These are phyloP conservation scores for Colletotrichum lindemuthianum DNA, from an alignment of 2,329 filamentous ascomycete genomes.

Conservation along the genomic window DNA sequence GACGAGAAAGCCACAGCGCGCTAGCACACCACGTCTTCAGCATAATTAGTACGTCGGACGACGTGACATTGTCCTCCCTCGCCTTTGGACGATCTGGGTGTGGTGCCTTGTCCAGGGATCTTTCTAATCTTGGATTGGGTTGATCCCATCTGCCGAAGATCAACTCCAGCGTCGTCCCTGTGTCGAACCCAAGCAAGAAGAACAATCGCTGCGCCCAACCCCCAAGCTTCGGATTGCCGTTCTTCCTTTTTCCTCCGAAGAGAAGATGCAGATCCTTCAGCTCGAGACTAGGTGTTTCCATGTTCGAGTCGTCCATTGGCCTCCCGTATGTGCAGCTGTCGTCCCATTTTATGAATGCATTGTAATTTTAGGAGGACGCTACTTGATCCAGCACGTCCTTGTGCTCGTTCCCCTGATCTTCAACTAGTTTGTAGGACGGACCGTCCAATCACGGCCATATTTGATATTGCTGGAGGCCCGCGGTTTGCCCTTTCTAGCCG, in stretches of 20 bases:
- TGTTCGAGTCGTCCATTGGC: background rate
- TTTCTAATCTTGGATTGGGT: background rate
- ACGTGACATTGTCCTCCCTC: conserved; percentile 22
- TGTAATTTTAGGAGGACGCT: conserved; percentile 13
- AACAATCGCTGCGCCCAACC: conserved; percentile 13
- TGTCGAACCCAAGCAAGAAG: conserved; percentile 9
- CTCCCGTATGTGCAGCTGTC: conserved; percentile 24
- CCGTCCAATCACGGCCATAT: conserved; percentile 18
- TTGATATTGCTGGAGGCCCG: conserved; percentile 11
- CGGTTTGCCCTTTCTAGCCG: conserved; percentile 1
- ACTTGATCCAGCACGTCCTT: conserved; percentile 21
- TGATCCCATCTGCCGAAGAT: conserved; percentile 11
- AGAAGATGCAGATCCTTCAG: background rate
- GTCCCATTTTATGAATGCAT: conserved; percentile 18
- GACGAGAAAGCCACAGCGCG: conserved; percentile 12
- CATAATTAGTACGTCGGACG: conserved; percentile 15
- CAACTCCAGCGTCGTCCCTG: conserved; percentile 17
- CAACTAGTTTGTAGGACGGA: conserved; percentile 7
- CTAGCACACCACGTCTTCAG: conserved; percentile 3
- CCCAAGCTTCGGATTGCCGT: background rate
- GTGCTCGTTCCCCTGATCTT: conserved; percentile 37
- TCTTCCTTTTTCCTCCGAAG: conserved; percentile 12
- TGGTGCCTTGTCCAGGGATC: conserved; percentile 12
- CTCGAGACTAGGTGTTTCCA: conserved; percentile 3
- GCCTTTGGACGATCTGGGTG: conserved; percentile 17